Evolutionary conservation across 1,139 yeast species (phyloP), one percentile per base, ranked within the genome.

Genomic region (Petasospora rhodanensis): DNA sequence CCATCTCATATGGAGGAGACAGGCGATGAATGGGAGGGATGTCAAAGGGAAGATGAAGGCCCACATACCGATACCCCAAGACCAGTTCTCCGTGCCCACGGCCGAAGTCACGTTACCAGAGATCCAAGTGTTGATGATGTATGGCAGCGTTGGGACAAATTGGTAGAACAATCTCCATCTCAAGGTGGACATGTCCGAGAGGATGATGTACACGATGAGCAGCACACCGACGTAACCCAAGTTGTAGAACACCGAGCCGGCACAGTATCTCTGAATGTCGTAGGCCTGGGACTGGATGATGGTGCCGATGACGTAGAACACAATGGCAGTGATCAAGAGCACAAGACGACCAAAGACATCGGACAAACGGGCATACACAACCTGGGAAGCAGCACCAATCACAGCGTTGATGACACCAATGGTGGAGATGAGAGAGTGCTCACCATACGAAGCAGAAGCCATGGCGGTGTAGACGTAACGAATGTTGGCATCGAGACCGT

Each of bases 11-110:
- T 79, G 81, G 11, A 66, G 25, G 49, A 77, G 61, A 47, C 79
- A 70, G 10, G 42, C 41, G 20, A 77, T 46, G 37, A 81, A 58
- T 17, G 91, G 91, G 16, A 81, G 38, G 47, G 79, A 65, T 6
- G 73, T 54, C 22, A 79, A 62, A 19, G 91, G 89, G 61, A 78
- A 69, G 41, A 82, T 78, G 51, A 79, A 77, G 2, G 87, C 87
- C 84, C 84, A 82, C 72, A 81, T 79, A 26, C 81, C 89, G 46
- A 80, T 76, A 48, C 79, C 79, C 76, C 79, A 81, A 23, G 73
- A 67, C 93, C 93, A 81, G 27, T 64, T 51, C 32, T 50, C 43
- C 49, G 40, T 53, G 26, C 62, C 54, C 10, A 58, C 65, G 5
- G 52, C 64, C 16, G 49, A 45, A 10, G 73, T 61, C 29, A 81